A percentile compares a stretch with the other conserved stretches of the same genome.
Conservation (phyloP, 352 stramenopile genomes). For the Globisporangium ultimum region DNA sequence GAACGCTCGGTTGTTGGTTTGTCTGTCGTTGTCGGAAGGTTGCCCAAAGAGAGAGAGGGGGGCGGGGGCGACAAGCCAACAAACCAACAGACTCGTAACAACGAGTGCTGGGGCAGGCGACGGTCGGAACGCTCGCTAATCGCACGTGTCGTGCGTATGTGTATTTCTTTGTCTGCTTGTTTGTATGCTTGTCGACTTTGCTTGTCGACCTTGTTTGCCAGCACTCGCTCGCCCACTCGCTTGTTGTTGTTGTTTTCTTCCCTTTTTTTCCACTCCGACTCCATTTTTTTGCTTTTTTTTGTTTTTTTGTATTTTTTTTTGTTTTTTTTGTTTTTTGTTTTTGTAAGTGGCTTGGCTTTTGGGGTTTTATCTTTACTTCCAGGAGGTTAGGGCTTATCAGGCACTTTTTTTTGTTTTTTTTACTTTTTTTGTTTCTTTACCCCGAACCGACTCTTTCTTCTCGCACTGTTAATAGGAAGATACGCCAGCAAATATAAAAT, state of each 20-base stretch:
- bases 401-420: background rate
- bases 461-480: background rate
- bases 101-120: background rate
- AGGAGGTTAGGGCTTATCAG: background rate
- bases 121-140: too few relatives aligned
- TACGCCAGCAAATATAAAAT: background rate
- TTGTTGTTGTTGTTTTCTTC: background rate
- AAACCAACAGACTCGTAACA: background rate
- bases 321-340: too few relatives aligned
- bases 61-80: background rate
- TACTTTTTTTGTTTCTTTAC: too few relatives aligned
- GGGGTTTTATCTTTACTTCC: background rate
- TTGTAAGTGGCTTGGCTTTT: background rate
- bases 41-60: background rate
- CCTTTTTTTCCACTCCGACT: conserved; percentile 1
- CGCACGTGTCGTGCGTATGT: too few relatives aligned
- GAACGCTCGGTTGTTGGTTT: background rate
- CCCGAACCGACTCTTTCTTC: conserved; percentile 1
- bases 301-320: background rate
- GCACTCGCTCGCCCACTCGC: conserved; percentile 1
- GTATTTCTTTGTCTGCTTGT: background rate
- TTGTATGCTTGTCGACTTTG: conserved; percentile 1
- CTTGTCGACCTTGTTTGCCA: too few relatives aligned
- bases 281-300: background rate
- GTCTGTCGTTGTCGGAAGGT: background rate